Evolutionary conservation across 352 stramenopile species (phyloP).

Genomic region (Aphanomyces stellatus): DNA sequence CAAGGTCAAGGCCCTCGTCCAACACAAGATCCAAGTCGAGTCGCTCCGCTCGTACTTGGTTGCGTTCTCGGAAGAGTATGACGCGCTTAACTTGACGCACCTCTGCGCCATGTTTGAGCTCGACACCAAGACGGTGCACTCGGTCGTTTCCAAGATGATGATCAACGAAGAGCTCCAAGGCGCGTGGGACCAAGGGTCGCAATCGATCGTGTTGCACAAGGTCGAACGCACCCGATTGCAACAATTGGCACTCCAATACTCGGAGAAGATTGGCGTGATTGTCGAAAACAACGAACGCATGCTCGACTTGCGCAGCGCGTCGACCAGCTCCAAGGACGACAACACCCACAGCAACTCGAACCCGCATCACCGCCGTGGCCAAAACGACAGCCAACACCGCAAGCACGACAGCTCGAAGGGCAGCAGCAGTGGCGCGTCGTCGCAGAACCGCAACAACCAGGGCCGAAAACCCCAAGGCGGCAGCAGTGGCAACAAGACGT

Average conservation of each 20-base stretch:
- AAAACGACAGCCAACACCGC: conserved; percentile 1
- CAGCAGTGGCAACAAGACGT: not conserved
- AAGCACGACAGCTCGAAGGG: conserved; percentile 1
- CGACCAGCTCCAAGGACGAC: conserved; percentile 37
- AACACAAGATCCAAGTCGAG: conserved; percentile 94
- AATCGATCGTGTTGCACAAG: conserved; percentile 95
- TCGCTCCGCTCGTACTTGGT: conserved; percentile 95
- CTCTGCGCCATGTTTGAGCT: conserved; percentile 98
- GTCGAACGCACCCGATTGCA: conserved; percentile 92
- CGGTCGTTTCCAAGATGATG: conserved; percentile 99
- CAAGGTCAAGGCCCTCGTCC: conserved; percentile 87
- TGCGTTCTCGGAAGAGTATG: conserved; percentile 94
- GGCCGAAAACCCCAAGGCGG: not conserved
- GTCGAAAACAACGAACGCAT: conserved; percentile 88
- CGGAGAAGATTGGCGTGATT: conserved; percentile 87
- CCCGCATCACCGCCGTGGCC: conserved; percentile 35
- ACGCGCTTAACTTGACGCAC: conserved; percentile 90
- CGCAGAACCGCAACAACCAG: not conserved
- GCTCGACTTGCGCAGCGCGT: conserved; percentile 72
- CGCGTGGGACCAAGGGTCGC: conserved; percentile 96
- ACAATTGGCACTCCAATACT: conserved; percentile 93
- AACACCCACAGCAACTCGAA: conserved; percentile 71
- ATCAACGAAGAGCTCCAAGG: conserved; percentile 97
- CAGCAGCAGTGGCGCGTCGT: too few species aligned
- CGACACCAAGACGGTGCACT: conserved; percentile 93